Percentiles rank a stretch among this genome's conserved stretches.
Evolutionary conservation across 83 land plant species (phyloP).

Genomic region (Thuja plicata): DNA sequence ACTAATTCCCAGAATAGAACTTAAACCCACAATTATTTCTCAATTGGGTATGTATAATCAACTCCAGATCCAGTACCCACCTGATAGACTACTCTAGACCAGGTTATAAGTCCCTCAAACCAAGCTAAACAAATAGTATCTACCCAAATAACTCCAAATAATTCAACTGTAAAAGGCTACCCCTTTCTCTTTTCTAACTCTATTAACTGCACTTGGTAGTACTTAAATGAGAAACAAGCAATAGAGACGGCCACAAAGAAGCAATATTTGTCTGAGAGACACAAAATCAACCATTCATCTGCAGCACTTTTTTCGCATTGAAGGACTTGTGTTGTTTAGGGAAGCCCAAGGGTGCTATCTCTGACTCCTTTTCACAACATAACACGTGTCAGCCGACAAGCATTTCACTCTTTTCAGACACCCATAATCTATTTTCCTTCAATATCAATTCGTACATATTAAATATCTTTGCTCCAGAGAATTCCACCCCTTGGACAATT

Average conservation of each 20-base stretch:
- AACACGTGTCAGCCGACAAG: not conserved
- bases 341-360: not conserved
- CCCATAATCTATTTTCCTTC: not conserved
- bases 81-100: not conserved
- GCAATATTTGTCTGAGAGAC: not conserved
- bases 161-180: not conserved
- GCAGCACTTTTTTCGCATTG: not conserved
- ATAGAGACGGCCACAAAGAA: not conserved
- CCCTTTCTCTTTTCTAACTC: not conserved
- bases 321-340: not conserved
- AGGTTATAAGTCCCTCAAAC: not conserved
- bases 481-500: too few relatives aligned
- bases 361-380: not conserved
- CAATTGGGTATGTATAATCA: not conserved
- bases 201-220: not conserved
- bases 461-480: not conserved
- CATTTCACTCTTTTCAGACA: not conserved
- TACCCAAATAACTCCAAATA: not conserved
- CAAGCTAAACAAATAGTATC: not conserved
- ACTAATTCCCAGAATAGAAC: not conserved
- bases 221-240: not conserved
- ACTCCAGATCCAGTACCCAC: not conserved
- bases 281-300: conserved; percentile 1
- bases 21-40: not conserved
- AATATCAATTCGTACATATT: too few relatives aligned